Evolutionary conservation across 257 asterid species (phyloP).

Genomic region (Jacaranda mimosifolia): DNA sequence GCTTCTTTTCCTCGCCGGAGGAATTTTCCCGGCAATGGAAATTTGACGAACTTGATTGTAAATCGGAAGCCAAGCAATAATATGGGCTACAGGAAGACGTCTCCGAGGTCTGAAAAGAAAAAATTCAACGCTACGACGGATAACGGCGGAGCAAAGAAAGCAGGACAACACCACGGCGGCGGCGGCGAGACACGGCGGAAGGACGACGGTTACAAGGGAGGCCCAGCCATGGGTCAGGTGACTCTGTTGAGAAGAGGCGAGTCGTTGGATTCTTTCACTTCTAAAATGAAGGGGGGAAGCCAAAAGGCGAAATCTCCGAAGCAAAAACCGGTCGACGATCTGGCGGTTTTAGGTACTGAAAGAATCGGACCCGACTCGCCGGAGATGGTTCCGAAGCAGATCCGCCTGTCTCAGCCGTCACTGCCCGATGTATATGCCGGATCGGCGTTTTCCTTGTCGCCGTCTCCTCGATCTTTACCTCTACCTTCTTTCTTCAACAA

Average conservation of each 20-base stretch:
- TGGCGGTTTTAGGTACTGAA: conserved; percentile 43
- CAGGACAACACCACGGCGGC: conserved; percentile 24
- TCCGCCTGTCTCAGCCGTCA: conserved; percentile 43
- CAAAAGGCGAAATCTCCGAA: conserved; percentile 18
- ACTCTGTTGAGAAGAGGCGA: conserved; percentile 55
- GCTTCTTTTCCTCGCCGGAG: conserved; percentile 51
- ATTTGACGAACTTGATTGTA: conserved; percentile 33
- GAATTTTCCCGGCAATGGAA: conserved; percentile 30
- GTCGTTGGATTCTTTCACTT: conserved; percentile 59
- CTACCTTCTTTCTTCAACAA: conserved; percentile 68
- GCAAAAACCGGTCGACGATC: conserved; percentile 46
- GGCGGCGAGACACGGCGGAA: conserved; percentile 45
- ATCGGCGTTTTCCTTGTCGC: conserved; percentile 65
- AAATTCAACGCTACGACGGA: conserved; percentile 32
- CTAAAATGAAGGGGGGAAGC: conserved; percentile 36
- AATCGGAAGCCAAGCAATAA: conserved; percentile 36
- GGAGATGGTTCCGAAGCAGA: conserved; percentile 53
- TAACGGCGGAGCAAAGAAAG: conserved; percentile 35
- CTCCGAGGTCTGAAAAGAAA: conserved; percentile 49
- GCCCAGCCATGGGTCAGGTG: conserved; percentile 41
- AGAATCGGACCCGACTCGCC: conserved; percentile 55
- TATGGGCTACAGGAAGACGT: conserved; percentile 36
- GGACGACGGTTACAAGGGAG: conserved; percentile 30
- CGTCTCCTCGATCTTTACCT: conserved; percentile 78
- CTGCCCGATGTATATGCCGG: conserved; percentile 67